A percentile compares a stretch with the other conserved stretches of the same genome.
Evolutionary conservation across 345 rosid species (phyloP).

Genomic region (Excoecaria agallocha): DNA sequence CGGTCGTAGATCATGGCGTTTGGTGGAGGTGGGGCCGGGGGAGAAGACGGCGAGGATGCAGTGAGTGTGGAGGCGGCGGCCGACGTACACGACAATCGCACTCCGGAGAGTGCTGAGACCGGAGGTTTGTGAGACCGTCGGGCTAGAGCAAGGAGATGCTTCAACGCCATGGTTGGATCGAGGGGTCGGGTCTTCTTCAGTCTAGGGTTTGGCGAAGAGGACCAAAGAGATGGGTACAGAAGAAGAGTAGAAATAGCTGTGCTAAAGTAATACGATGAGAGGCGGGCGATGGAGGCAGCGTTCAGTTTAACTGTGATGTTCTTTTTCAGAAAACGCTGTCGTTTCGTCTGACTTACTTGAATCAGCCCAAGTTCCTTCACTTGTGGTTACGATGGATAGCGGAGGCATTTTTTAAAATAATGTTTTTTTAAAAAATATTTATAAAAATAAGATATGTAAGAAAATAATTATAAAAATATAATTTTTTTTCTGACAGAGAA

Average conservation of each 20-base stretch:
- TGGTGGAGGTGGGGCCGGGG: slow-evolving; percentile 58
- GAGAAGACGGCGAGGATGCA: slow-evolving; percentile 22
- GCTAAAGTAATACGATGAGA: neutral
- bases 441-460: too few species aligned
- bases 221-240: neutral
- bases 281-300: neutral
- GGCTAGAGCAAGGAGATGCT: slow-evolving; percentile 46
- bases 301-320: neutral
- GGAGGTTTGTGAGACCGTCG: slow-evolving; percentile 53
- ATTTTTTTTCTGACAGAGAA: too few species aligned
- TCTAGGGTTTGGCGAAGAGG: slow-evolving; percentile 2
- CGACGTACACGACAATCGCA: slow-evolving; percentile 47
- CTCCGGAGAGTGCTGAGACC: slow-evolving; percentile 14
- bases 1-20: slow-evolving; percentile 76
- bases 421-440: too few species aligned
- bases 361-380: too few species aligned
- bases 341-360: too few species aligned
- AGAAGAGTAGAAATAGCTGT: neutral
- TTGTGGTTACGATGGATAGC: too few species aligned
- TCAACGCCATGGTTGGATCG: slow-evolving; percentile 21
- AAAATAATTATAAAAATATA: too few species aligned
- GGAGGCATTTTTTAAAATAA: too few species aligned
- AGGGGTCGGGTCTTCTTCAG: neutral
- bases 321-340: too few species aligned
- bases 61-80: slow-evolving; percentile 26